Conservation (phyloP, 2,329 filamentous ascomycete species). For the Tolypocladium inflatum region DNA sequence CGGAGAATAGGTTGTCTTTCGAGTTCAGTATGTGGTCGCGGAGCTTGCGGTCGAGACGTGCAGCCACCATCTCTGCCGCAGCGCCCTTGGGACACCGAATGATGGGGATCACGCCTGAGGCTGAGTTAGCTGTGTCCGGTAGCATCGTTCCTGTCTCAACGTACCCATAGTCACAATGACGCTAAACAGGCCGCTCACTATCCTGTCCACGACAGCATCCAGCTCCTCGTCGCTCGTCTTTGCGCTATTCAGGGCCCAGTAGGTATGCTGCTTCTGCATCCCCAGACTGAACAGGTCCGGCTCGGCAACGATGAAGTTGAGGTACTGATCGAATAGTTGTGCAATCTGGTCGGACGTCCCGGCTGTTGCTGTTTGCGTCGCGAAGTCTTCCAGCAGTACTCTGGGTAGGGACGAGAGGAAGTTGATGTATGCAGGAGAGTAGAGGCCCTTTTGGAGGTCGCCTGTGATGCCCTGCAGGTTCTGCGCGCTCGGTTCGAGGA, state of each 20-base stretch:
- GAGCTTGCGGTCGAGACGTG: conserved; percentile 89
- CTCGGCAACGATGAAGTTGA: conserved; percentile 95
- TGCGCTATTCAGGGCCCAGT: conserved; percentile 93
- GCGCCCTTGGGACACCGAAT: conserved; percentile 90
- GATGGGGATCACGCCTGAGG: conserved; percentile 75
- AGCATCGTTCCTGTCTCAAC: conserved; percentile 8
- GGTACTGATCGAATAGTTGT: conserved; percentile 90
- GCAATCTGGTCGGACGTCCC: conserved; percentile 84
- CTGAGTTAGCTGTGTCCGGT: not conserved
- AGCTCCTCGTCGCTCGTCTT: conserved; percentile 85
- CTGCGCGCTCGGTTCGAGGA: conserved; percentile 77
- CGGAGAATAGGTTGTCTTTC: conserved; percentile 92
- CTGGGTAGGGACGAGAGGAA: conserved; percentile 90
- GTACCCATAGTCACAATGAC: conserved; percentile 96
- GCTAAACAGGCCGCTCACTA: conserved; percentile 94
- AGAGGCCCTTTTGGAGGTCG: conserved; percentile 80
- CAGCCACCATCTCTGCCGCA: conserved; percentile 87
- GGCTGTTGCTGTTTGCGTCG: conserved; percentile 72
- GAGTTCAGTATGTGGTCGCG: conserved; percentile 95
- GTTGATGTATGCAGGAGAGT: conserved; percentile 92
- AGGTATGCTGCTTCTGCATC: conserved; percentile 82
- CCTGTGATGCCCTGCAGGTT: conserved; percentile 77
- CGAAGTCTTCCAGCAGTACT: conserved; percentile 89
- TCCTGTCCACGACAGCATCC: conserved; percentile 77
- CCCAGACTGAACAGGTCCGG: conserved; percentile 92